Base-by-base conservation (phyloP, 2,329 filamentous ascomycete genomes). In the Ceratocystis papillata region DNA sequence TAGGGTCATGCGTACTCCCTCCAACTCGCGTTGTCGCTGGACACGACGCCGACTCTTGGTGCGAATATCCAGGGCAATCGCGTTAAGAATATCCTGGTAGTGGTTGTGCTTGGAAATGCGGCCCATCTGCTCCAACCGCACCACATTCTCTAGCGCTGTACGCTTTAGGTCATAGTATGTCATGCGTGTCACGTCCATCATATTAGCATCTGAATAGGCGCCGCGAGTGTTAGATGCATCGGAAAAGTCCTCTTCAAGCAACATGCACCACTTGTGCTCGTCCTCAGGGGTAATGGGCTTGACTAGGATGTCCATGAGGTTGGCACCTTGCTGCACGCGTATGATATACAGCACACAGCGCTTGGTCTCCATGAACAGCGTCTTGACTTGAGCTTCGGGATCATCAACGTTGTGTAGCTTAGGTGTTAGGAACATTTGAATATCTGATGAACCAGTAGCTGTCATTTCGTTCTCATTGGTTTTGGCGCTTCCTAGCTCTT, bases 281-380 rank as follows among this genome's bases (percentile, higher is more conserved):
- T 99, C 94, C 73, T 96, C 92, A 37, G 84, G 80, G 0, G 83
- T 85, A 69, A 96, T 91, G 17, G 90, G 90, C 73, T 94, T 95
- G 70, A 96, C 87, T 71, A 99, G 84, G 69, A 99, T 96, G 69
- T 97, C 92, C 75, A 97, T 85, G n/a, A 99, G 83, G 71, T 93
- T 96, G 63, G 86, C 79, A 7, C 94, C 94, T 1, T 89, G 90
- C 76, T 99, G 95, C 45, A 99, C 88, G 67, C 94, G 88, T 73
- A 99, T 97, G 74, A 99, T 97, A 76, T 97, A 99, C 69, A 99
- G 79, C 50, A 97, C 88, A 73, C 94, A 96, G 71, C 94, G 87
- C 78, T 99, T 99, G 2, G 94, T 97, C 77, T 97, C 94, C 86
- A 96, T 97, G 75, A 96, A 96, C 2, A 99, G 81, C 1, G 91